These are phyloP conservation scores for Chalciporus sphaerocephalus DNA, from an alignment of 768 basidiomycete species.

Conservation along the genomic window DNA sequence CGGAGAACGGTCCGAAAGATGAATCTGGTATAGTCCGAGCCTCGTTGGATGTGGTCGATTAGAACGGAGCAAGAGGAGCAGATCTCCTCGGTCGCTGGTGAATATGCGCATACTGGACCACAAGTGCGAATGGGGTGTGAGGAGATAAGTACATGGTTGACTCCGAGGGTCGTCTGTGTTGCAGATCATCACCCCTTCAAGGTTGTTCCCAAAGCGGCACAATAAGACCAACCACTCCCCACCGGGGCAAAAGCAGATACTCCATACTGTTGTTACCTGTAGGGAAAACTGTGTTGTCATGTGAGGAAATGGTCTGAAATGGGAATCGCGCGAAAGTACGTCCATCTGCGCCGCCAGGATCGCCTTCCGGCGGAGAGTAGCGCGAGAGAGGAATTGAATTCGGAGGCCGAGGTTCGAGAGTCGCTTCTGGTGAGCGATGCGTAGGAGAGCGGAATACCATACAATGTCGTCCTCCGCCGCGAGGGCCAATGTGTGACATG, in stretches of 20 bases:
- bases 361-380: constrained; percentile 5
- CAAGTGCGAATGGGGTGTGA: too few species aligned
- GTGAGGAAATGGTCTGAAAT: too few species aligned
- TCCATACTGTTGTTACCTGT: not conserved
- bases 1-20: too few species aligned
- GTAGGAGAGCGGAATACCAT: too few species aligned
- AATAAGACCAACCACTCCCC: constrained; percentile 10
- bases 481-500: constrained; percentile 1
- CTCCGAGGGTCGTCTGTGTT: too few species aligned
- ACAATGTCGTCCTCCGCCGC: too few species aligned
- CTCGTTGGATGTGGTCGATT: not conserved
- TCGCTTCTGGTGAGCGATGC: not conserved
- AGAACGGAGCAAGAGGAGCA: not conserved
- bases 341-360: not conserved
- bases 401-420: constrained; percentile 2
- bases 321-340: too few species aligned
- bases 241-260: constrained; percentile 8
- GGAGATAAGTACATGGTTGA: too few species aligned
- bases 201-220: not conserved
- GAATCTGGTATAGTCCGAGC: too few species aligned
- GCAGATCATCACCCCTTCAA: constrained; percentile 3
- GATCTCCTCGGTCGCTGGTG: too few species aligned
- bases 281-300: not conserved
- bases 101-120: too few species aligned
- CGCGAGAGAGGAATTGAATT: not conserved